Base-by-base conservation (phyloP, 83 land plant species). In the Picea engelmannii region DNA sequence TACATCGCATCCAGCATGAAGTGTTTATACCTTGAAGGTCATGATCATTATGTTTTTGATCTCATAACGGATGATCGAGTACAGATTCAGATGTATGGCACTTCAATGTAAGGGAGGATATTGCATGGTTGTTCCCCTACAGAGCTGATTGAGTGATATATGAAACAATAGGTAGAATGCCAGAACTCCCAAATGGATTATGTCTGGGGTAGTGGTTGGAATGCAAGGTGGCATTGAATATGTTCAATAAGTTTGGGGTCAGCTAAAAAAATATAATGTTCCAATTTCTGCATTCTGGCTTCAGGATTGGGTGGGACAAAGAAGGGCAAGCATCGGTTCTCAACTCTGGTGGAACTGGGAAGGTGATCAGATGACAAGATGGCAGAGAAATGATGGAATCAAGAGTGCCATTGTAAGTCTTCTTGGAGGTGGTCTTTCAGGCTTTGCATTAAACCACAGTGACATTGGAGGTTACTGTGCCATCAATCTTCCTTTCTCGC, bases 201-300 rank as follows among this genome's bases (percentile, higher is more conserved):
- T 31, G 62, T 88, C 94, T 42, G 99, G 99, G 35, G 99, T 94
- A 40, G 88, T 96, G 3, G 90, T 92, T 17, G 99, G 99, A 9
- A 93, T 96, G 97, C 99, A 96, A 82, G 99, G 99, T 82, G 89
- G 24, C 63, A 82, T 0, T 31, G 35, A 31, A 31, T 31, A 0
- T 31, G 2, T 31, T 31, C 35, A 31, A 31, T 0, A 31, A 17
- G 87, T 93, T 1, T 94, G 94, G 94, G 82, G 87, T 35, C 66
- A 87, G 76, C 88, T 96, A 27, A 31, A 18, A 84, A 74, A 82
- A 81, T 69, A 81, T 62, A 86, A 93, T 24, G 91, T 92, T 55
- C 97, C 99, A 0, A 71, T 96, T 82, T 91, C 95, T 49, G 99
- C 99, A 73, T 96, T 96, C 79, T 96, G 99, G 35, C 35, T 31